phyloP scores from a whole-genome alignment of 179 eudicot genomes.

The Beta macrorhiza region DNA sequence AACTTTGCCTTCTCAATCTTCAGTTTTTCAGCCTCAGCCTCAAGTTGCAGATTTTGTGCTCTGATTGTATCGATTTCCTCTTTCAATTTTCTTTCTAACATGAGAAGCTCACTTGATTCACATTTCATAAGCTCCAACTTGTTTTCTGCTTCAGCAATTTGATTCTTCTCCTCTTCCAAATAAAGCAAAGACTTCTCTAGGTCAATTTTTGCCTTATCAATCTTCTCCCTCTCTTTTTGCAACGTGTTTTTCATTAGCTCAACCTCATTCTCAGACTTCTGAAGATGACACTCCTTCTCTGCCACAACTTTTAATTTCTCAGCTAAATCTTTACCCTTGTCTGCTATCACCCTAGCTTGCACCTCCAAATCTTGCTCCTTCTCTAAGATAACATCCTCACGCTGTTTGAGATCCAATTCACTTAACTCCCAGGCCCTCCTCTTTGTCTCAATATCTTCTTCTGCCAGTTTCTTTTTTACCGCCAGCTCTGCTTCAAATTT shows the following conservation, averaged over 20 bases:
- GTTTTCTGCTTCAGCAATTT: conserved; percentile 54
- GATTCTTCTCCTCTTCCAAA: conserved; percentile 57
- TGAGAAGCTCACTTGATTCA: conserved; percentile 67
- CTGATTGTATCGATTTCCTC: conserved; percentile 82
- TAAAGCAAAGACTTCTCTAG: conserved; percentile 47
- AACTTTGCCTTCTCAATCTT: conserved; percentile 77
- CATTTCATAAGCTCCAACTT: conserved; percentile 59
- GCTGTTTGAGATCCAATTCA: conserved; percentile 71
- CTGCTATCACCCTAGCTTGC: conserved; percentile 51
- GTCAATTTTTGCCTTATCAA: conserved; percentile 38
- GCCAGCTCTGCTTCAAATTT: conserved; percentile 60
- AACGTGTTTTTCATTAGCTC: conserved; percentile 42
- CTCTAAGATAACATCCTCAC: conserved; percentile 60
- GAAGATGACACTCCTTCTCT: conserved; percentile 58
- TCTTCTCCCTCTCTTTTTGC: conserved; percentile 59
- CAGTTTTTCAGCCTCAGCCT: conserved; percentile 69
- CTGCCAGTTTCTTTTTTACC: conserved; percentile 53
- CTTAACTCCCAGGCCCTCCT: conserved; percentile 86
- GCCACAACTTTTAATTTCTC: conserved; percentile 45
- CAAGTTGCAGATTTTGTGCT: conserved; percentile 71
- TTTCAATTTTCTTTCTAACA: conserved; percentile 66
- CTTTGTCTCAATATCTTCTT: conserved; percentile 68
- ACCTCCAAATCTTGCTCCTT: conserved; percentile 66
- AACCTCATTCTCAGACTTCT: conserved; percentile 46
- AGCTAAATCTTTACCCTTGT: conserved; percentile 62